phyloP scores from a whole-genome alignment of 306 rosid genomes.

The Cucumis sativus region Cucumber_9930_V3 NC_026661.2:4951001-4951500 shows the following conservation, averaged over 20 bases:
- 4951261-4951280: too few relatives aligned
- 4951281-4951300: conserved; percentile 30
- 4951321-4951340: conserved; percentile 41
- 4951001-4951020: too few relatives aligned
- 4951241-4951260: not conserved
- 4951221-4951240: conserved; percentile 17
- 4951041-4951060: not conserved
- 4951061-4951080: conserved; percentile 1
- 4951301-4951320: conserved; percentile 27
- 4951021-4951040: too few relatives aligned
- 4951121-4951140: conserved; percentile 54
- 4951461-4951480: conserved; percentile 9
- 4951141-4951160: conserved; percentile 43
- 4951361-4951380: conserved; percentile 46
- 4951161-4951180: conserved; percentile 20
- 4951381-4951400: conserved; percentile 47
- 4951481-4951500: conserved; percentile 14
- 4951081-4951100: conserved; percentile 13
- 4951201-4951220: conserved; percentile 37
- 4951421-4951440: conserved; percentile 40
- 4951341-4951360: conserved; percentile 38
- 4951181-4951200: conserved; percentile 60
- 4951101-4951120: conserved; percentile 45
- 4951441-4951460: conserved; percentile 18
- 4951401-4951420: conserved; percentile 47